Base-by-base conservation (phyloP, 2,329 filamentous ascomycete genomes). In the Bimuria novae-zelandiae region DNA sequence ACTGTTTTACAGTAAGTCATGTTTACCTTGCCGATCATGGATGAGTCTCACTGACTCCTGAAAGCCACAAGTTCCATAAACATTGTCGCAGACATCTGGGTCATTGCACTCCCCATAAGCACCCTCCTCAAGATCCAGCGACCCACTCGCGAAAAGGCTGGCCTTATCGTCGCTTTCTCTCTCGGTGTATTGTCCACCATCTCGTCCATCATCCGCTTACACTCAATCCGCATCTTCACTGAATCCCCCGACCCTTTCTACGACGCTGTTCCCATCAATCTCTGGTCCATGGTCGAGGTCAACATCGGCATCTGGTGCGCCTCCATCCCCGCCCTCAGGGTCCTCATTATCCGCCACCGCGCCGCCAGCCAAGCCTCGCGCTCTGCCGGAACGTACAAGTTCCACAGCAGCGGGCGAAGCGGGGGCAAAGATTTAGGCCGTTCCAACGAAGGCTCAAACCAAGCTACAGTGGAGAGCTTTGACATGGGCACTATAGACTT, bases 251-350 rank as follows among this genome's bases (percentile, higher is more conserved):
- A 84, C 59, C 80, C 82, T 46, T 80, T 79, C 47, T 84, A 80
- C 85, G 91, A 93, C 68, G 88, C 88, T 1, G 89, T 90, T 0
- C 77, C 90, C n/a, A 89, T 90, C 0, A 87, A 95, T 65, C 90
- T 96, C 86, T 97, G 92, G 92, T 92, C 89, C 19, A 89, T 88
- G 29, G 84, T 97, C 54, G 92, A 97, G 74, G 90, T 96, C 65
- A 93, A 96, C 60, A 80, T 95, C 2, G 92, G 90, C 19, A 92
- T 96, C 61, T 86, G 90, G 49, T 95, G 90, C 68, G 92, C 89
- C 32, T 96, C 90, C 61, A 89, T 96, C 22, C 92, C 92, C 5
- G 91, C 89, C 0, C 77, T 96, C 49, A 97, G 96, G 69, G 91
- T 92, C 2, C 79, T 97, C 27, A 16, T 60, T 62, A 37, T 55